phyloP scores from a whole-genome alignment of 805 yeast species.

The Kurtzmaniella cleridarum region DNA sequence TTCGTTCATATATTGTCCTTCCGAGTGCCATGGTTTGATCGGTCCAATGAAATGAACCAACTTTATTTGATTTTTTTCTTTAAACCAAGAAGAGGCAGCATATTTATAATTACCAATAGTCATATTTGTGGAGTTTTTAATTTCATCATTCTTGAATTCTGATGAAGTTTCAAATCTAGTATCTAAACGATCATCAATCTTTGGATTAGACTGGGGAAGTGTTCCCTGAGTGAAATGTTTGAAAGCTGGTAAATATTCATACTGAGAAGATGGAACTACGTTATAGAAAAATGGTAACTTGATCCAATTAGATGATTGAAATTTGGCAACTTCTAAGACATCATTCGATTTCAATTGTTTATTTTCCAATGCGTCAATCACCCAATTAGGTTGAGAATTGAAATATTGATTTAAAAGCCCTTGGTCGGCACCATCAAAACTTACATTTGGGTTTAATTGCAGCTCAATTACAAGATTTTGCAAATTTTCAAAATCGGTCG shows the following conservation, averaged over 20 bases:
- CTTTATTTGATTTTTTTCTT: slow-evolving; percentile 29
- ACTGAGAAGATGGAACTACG: slow-evolving; percentile 62
- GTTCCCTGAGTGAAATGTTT: slow-evolving; percentile 34
- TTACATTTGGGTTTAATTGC: slow-evolving; percentile 10
- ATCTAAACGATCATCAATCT: too few relatives aligned
- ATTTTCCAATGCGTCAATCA: slow-evolving; percentile 9
- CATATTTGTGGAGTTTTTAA: too few relatives aligned
- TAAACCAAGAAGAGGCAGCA: slow-evolving; percentile 5
- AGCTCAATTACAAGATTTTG: slow-evolving; percentile 16
- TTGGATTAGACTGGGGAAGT: not conserved
- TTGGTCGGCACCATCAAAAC: slow-evolving; percentile 90
- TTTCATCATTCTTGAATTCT: not conserved
- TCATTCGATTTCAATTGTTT: not conserved
- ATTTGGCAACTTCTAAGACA: not conserved
- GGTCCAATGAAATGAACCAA: slow-evolving; percentile 66
- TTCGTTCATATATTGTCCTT: slow-evolving; percentile 4
- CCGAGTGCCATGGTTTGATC: slow-evolving; percentile 49
- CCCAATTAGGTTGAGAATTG: slow-evolving; percentile 39
- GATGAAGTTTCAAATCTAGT: not conserved
- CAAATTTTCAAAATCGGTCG: slow-evolving; percentile 37
- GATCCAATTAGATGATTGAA: slow-evolving; percentile 45
- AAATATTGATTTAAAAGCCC: slow-evolving; percentile 80
- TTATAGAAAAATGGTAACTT: slow-evolving; percentile 77
- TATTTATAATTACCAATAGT: too few relatives aligned
- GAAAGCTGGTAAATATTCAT: slow-evolving; percentile 71